Conservation (phyloP, 371 early-diverging fungal species). For the Apophysomyces ossiformis region DNA sequence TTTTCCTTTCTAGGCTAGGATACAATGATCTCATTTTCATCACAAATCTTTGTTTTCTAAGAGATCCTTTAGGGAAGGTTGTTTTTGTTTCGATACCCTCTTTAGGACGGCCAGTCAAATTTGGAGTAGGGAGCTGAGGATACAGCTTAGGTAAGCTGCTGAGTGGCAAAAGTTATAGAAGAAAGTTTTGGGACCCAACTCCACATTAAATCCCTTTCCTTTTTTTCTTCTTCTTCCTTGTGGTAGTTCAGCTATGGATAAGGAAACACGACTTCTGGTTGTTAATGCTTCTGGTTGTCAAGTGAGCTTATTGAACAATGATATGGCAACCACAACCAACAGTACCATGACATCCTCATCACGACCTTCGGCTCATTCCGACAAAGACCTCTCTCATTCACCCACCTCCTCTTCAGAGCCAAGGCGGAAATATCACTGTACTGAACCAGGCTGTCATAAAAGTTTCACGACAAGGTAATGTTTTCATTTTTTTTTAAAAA, state of each 20-base stretch:
- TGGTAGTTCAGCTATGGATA: neutral
- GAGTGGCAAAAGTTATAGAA: neutral
- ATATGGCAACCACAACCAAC: neutral
- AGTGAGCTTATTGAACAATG: constrained; percentile 43
- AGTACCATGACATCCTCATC: neutral
- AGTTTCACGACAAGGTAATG: constrained; percentile 65
- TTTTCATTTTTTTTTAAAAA: neutral
- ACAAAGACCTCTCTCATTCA: constrained; percentile 12
- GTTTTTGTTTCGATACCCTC: too few relatives aligned
- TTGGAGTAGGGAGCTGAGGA: too few relatives aligned
- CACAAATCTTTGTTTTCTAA: too few relatives aligned
- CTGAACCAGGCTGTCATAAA: constrained; percentile 60
- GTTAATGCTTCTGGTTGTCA: constrained; percentile 47
- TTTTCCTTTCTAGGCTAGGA: too few relatives aligned
- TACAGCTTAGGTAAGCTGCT: constrained; percentile 3
- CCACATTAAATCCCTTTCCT: too few relatives aligned
- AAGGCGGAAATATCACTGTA: constrained; percentile 62
- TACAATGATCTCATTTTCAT: too few relatives aligned
- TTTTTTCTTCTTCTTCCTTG: neutral
- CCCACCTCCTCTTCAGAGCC: constrained; percentile 24
- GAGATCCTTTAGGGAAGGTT: too few relatives aligned
- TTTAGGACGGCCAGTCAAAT: too few relatives aligned
- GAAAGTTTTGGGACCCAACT: neutral
- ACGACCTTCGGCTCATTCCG: constrained; percentile 13
- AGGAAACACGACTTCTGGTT: constrained; percentile 26